Evolutionary conservation across 345 rosid genomes (phyloP), one percentile per base, ranked within the genome.

Genomic region (Salix caprea): DNA sequence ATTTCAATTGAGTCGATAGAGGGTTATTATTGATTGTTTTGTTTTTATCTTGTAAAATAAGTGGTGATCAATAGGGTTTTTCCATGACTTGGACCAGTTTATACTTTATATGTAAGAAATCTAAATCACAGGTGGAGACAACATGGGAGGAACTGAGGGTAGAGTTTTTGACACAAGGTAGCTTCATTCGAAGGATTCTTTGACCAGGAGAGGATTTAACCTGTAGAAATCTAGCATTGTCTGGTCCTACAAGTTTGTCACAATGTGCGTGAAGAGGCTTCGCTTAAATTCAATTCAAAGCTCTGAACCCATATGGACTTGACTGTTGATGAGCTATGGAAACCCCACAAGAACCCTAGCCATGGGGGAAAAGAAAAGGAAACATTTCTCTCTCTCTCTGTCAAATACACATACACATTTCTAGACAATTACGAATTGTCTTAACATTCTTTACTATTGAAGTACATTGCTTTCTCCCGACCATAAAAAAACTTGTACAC

Each of bases 181-280:
- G 32, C 42, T 77, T 75, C 34, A 71, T 36, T 67, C 48, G 61
- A 36, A 67, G 71, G 67, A n/a, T 58, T 44, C 39, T 81, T 81
- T 81, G 85, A 72, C 83, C 71, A 67, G 36, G 18, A 62, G 36
- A 77, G 26, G 60, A 42, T 16, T 18, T 58, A 14, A 14, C 52
- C 52, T 46, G 52, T 46, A 46, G 18, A 46, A 46, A 46, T 46
- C 5, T 46, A 19, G 52, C 52, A 3, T 40, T 15, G 6, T 66
- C 60, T 64, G 85, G 86, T 78, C 84, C 86, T 75, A 81, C 82
- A 75, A 16, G 26, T 72, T 58, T 74, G 81, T 77, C 85, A 75
- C 70, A 52, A 56, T 14, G 14, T 46, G 52, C 11, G 46, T 11
- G 14, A 42, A 42, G 14, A 42, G 14, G 52, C 52, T 46, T 54